Conservation (phyloP, 73 alveolate genomes). For the Uronychia binucleata region DNA sequence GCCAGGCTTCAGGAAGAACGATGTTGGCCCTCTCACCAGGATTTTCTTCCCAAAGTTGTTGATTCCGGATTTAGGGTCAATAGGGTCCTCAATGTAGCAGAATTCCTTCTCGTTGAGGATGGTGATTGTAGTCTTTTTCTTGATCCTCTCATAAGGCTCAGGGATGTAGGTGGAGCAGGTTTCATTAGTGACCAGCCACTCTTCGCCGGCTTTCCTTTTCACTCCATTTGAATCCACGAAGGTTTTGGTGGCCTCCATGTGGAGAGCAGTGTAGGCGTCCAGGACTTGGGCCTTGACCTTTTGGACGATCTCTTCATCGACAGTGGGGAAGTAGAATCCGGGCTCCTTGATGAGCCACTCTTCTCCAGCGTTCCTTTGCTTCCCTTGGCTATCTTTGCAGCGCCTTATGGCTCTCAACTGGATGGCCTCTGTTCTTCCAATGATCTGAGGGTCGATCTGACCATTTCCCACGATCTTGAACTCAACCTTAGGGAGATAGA, state of each 20-base stretch:
- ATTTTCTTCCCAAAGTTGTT: slow-evolving; percentile 71
- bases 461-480: slow-evolving; percentile 45
- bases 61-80: slow-evolving; percentile 52
- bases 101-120: slow-evolving; percentile 70
- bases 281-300: slow-evolving; percentile 64
- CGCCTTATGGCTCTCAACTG: slow-evolving; percentile 19
- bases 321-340: slow-evolving; percentile 80
- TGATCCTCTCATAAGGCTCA: slow-evolving; percentile 73
- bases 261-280: slow-evolving; percentile 68
- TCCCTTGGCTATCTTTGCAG: slow-evolving; percentile 20
- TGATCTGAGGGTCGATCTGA: background rate
- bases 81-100: slow-evolving; percentile 79
- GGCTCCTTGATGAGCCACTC: slow-evolving; percentile 60
- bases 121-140: slow-evolving; percentile 50
- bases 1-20: slow-evolving; percentile 83
- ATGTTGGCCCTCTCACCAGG: slow-evolving; percentile 63
- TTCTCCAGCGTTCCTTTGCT: slow-evolving; percentile 46
- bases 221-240: slow-evolving; percentile 69
- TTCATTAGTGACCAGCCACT: slow-evolving; percentile 80
- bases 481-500: slow-evolving; percentile 82
- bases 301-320: slow-evolving; percentile 67
- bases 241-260: slow-evolving; percentile 64
- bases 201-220: slow-evolving; percentile 83
- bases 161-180: slow-evolving; percentile 67
- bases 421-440: slow-evolving; percentile 5